Conservation (phyloP, 768 basidiomycete species). For the Udeniomyces megalosporus region DNA sequence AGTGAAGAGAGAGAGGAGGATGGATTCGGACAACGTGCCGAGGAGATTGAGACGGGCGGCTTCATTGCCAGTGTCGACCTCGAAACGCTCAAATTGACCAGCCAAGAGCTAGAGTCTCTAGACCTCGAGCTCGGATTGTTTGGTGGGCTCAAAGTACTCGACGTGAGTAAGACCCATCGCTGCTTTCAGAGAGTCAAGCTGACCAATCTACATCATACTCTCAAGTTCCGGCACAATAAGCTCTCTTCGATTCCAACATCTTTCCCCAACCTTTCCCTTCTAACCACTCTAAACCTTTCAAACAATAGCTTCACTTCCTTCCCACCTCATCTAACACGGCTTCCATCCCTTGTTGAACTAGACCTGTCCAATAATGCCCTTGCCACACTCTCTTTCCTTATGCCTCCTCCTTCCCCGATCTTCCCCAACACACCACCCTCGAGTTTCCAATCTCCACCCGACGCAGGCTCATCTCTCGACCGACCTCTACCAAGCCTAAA, state of each 20-base stretch:
- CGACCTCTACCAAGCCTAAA: neutral
- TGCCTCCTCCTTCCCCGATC: slow-evolving; percentile 8
- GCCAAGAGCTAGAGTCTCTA: slow-evolving; percentile 2
- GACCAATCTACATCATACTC: neutral
- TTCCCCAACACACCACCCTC: slow-evolving; percentile 4
- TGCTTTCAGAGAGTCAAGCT: neutral
- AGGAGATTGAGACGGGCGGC: slow-evolving; percentile 21
- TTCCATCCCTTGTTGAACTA: neutral
- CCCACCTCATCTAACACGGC: slow-evolving; percentile 8
- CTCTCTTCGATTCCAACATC: neutral
- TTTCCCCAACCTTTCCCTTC: slow-evolving; percentile 1
- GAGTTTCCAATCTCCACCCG: neutral
- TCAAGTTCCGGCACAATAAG: slow-evolving; percentile 12
- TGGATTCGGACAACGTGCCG: slow-evolving; percentile 21
- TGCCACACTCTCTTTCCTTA: slow-evolving; percentile 3
- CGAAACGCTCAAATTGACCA: slow-evolving; percentile 9
- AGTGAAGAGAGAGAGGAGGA: slow-evolving; percentile 18
- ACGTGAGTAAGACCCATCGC: neutral
- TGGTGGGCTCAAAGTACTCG: slow-evolving; percentile 10
- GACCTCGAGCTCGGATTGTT: slow-evolving; percentile 15
- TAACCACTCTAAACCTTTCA: slow-evolving; percentile 12
- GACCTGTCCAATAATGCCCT: slow-evolving; percentile 5
- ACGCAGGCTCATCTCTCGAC: neutral
- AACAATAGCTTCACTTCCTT: slow-evolving; percentile 7
- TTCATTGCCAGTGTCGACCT: slow-evolving; percentile 17